These are phyloP conservation scores for Candida suzukii DNA, from an alignment of 805 yeast species.

Conservation along the genomic window DNA sequence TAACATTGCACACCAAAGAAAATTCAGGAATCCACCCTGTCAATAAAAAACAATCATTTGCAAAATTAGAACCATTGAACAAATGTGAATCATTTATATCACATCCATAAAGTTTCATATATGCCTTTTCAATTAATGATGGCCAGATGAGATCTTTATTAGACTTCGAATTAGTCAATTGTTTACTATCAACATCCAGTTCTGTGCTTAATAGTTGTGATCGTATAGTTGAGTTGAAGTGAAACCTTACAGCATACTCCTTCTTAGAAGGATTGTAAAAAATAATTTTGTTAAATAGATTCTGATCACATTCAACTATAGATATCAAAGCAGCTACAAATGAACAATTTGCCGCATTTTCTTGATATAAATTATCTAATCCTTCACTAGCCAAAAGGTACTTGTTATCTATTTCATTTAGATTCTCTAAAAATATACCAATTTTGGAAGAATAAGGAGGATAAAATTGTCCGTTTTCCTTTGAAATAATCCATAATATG, in stretches of 20 bases:
- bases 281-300: slow-evolving; percentile 21
- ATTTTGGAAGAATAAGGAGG: slow-evolving; percentile 2
- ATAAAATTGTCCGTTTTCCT: neutral
- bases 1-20: slow-evolving; percentile 26
- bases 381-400: slow-evolving; percentile 4
- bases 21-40: slow-evolving; percentile 74
- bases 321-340: slow-evolving; percentile 64
- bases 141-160: slow-evolving; percentile 47
- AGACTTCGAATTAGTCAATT: slow-evolving; percentile 29
- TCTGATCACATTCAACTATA: slow-evolving; percentile 23
- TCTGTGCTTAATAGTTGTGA: slow-evolving; percentile 38
- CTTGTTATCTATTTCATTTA: no score
- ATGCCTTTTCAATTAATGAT: slow-evolving; percentile 73
- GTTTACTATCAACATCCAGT: slow-evolving; percentile 30
- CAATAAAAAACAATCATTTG: slow-evolving; percentile 56
- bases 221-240: slow-evolving; percentile 48
- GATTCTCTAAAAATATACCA: slow-evolving; percentile 1
- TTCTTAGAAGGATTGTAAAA: slow-evolving; percentile 15
- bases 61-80: slow-evolving; percentile 69
- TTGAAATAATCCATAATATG: slow-evolving; percentile 17
- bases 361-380: slow-evolving; percentile 35
- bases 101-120: slow-evolving; percentile 39
- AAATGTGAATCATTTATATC: slow-evolving; percentile 37
- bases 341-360: slow-evolving; percentile 60
- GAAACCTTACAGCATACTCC: slow-evolving; percentile 29